phyloP scores from a whole-genome alignment of 2,329 filamentous ascomycete species.

The Aureobasidium sp. region DNA sequence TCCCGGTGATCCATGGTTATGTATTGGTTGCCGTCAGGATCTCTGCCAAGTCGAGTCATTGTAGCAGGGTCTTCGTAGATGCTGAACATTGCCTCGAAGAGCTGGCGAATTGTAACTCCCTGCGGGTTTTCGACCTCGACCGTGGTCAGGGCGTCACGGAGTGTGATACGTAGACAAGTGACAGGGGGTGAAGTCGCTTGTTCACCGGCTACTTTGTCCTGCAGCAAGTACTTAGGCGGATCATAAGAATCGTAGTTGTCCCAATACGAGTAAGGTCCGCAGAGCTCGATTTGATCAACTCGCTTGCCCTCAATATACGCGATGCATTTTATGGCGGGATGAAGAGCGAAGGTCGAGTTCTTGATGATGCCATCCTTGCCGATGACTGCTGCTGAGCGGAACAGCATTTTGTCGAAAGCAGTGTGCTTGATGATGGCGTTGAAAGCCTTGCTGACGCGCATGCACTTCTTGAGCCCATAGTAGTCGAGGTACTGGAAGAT shows the following conservation, averaged over 20 bases:
- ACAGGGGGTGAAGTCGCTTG: background rate
- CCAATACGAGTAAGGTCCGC: background rate
- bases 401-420: background rate
- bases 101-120: background rate
- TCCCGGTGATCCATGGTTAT: background rate
- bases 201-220: background rate
- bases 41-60: background rate
- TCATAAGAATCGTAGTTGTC: background rate
- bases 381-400: background rate
- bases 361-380: background rate
- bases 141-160: background rate
- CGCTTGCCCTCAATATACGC: too few relatives aligned
- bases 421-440: background rate
- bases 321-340: background rate
- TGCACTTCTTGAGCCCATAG: background rate
- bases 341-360: background rate
- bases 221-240: background rate
- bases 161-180: background rate
- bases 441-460: background rate
- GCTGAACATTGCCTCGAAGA: background rate
- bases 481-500: background rate
- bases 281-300: background rate
- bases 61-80: background rate
- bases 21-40: fast-evolving
- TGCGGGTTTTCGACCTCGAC: background rate